Evolutionary conservation across 768 basidiomycete genomes (phyloP), one percentile per base, ranked within the genome.

Genomic region (Asterophora parasitica): DNA sequence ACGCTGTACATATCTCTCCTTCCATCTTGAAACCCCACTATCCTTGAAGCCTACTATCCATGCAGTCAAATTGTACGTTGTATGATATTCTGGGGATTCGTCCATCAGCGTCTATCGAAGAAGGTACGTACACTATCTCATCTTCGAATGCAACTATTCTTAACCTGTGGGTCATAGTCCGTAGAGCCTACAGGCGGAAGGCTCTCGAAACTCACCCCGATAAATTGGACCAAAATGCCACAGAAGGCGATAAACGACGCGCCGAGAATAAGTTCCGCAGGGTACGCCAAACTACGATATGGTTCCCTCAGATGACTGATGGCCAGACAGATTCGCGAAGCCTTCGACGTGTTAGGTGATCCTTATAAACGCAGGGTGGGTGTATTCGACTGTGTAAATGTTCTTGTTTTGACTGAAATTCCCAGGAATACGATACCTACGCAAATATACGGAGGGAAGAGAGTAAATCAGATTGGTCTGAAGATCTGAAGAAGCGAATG

Each of bases 191-290:
- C 62, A 81, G 77, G 57, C 76, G 75, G 51, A 80, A 76, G 55
- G 83, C 78, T 8, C 68, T 87, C 20, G 81, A 83, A 61, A 86
- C 85, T 1, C 85, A 87, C 59, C 85, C 85, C 8, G 85, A 87
- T 56, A 85, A 84, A 55, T 75, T 85, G 39, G 77, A 77, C 9
- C 79, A 74, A 31, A 64, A 64, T 26, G 77, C 78, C 7, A 75
- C 66, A 35, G 72, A 74, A 36, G 64, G 70, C 48, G 76, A 78
- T 50, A 80, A 76, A 58, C 70, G 73, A 46, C 67, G 59, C 15
- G 79, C 83, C 7, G 77, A 78, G 56, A 71, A 72, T 32, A 74
- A 72, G 51, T 87, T 87, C 55, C 81, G 77, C 58, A 71, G 74
- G 71, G 84, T 84, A 62, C 55, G 69, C 38, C 19, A 26, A 53